Base-by-base conservation (phyloP, 805 yeast species). In the Kluyveromyces aestuarii region DNA sequence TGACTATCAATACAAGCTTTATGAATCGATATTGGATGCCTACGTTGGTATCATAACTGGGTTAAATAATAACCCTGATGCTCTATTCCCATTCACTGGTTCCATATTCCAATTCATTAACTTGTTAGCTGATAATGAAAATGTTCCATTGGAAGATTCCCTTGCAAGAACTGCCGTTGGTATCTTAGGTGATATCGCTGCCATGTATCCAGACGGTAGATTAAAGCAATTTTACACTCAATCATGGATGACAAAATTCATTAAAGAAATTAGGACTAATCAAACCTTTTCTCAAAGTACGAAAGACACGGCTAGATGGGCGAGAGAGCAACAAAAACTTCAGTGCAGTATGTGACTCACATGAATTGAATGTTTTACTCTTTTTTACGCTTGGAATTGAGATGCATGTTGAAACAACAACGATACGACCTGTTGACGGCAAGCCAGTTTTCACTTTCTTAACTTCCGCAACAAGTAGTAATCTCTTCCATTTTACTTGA, bases 41-140 rank as follows among this genome's bases (percentile, higher is more conserved):
- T 93, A 88, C 63, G 96, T 90, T 36, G 99, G 99, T 52, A 82
- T 93, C 45, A 88, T 91, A 50, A 89, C 95, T 45, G 97, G 98
- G n/a, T 68, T 87, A 59, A 81, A 79, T 51, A 83, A 77, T 48
- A 68, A 72, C 17, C 88, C 96, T 16, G 77, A 78, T 38, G 75
- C 79, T 37, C 66, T 93, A 42, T 73, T 65, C 54, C 84, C 82
- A 41, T 87, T 77, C 64, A 77, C 85, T 45, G 77, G 79, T 36
- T 77, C 82, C 43, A 81, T 91, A 42, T 82, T 89, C 68, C 77
- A 73, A 49, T 84, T 90, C 60, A 67, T 93, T 58, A 71, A 79
- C 54, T 64, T 70, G 39, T 72, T 87, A 41, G 75, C 81, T 51
- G 69, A 66, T 37, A 91, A 87, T 60, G 72, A 78, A 37, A 74